Base-by-base conservation (phyloP, 1,284 basidiomycete genomes). In the Malassezia yamatoensis region DNA sequence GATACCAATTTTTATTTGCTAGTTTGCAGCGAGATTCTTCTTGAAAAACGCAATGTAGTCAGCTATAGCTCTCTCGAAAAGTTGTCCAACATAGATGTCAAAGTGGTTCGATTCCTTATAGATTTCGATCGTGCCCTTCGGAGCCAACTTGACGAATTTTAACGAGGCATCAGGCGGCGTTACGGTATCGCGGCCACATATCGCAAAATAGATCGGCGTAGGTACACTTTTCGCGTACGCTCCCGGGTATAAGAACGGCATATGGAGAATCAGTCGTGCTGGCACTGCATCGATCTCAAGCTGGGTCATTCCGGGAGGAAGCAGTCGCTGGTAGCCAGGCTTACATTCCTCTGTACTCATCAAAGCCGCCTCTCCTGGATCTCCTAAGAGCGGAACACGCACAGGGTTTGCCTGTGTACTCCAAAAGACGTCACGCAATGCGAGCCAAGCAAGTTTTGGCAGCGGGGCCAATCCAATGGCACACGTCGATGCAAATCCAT, bases 61-160 rank as follows among this genome's bases (percentile, higher is more conserved):
- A 15, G 35, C 38, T 16, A 54, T 61, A 5, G 49, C 66, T 7
- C 38, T 52, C 3, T 70, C 60, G 21, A 66, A 70, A 7, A 37
- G n/a, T 15, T 65, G 48, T 9, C 67, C 67, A 7, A 38, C 3
- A 44, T 71, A 71, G 39, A 70, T 68, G 34, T 60, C 54, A 55
- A 71, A 71, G 50, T 70, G 69, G 15, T 62, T 63, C 58, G 63
- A 50, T 2, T 65, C 38, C 5, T 61, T 45, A 46, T 68, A 70
- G 18, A 45, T 21, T 40, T 61, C 55, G 45, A 65, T 52, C 39
- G 51, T 59, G 0, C 54, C 61, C 24, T 62, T 66, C 3, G 61
- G 56, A 0, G 67, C 67, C 29, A 60, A 36, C 20, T 60, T 58
- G 10, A 63, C 66, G 24, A 64, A 72, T 16, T 6, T 8, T 32